Conservation (phyloP, 1,139 yeast genomes). For the Candida glucosophila region DNA sequence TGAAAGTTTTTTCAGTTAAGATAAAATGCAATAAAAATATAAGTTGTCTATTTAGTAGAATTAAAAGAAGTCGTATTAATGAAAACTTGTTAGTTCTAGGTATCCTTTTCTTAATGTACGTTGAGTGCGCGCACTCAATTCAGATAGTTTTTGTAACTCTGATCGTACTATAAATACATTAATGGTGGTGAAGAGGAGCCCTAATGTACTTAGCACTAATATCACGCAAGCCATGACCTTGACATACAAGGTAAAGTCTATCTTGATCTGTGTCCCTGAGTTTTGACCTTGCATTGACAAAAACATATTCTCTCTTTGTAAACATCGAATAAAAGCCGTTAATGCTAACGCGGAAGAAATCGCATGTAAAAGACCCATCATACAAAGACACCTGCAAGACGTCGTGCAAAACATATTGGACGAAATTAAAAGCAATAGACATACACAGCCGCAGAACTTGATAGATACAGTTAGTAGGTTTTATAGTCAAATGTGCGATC, state of each 20-base stretch:
- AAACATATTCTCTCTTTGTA: constrained; percentile 17
- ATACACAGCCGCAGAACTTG: constrained; percentile 18
- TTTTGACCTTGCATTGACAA: constrained; percentile 15
- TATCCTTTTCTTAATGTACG: too few species aligned
- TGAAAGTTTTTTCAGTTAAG: too few species aligned
- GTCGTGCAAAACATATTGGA: constrained; percentile 12
- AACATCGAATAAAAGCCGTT: constrained; percentile 12
- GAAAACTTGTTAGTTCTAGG: too few species aligned
- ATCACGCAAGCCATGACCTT: constrained; percentile 8
- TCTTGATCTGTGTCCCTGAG: constrained; percentile 6
- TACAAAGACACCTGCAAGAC: constrained; percentile 9
- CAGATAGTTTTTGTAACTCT: too few species aligned
- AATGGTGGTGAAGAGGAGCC: too few species aligned
- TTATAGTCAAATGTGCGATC: too few species aligned
- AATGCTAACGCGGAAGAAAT: constrained; percentile 13
- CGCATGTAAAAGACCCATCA: constrained; percentile 12
- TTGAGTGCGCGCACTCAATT: too few species aligned
- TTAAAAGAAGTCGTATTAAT: too few species aligned
- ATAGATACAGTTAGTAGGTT: constrained; percentile 3
- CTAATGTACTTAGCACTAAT: constrained; percentile 6
- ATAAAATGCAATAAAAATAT: too few species aligned
- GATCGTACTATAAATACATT: too few species aligned
- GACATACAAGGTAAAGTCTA: constrained; percentile 20
- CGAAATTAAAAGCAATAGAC: constrained; percentile 14
- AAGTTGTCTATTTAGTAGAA: too few species aligned